Percentiles rank a stretch among this genome's conserved stretches.
These are phyloP conservation scores for Verticillium albo-atrum DNA, from an alignment of 2,329 filamentous ascomycete species.

Conservation along the genomic window DNA sequence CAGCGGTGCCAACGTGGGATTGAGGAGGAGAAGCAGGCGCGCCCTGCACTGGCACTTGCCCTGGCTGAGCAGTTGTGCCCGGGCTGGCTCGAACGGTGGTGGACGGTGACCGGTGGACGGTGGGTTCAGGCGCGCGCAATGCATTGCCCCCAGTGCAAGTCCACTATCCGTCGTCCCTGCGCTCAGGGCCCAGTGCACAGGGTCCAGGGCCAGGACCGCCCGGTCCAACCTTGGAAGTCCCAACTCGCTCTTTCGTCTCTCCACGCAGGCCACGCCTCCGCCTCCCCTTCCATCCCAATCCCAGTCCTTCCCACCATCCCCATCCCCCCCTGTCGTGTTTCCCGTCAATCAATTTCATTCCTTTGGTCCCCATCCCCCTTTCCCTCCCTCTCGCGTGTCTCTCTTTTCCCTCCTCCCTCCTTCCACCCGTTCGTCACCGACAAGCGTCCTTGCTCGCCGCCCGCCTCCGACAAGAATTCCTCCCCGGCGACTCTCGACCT, in stretches of 20 bases:
- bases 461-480: conserved; percentile 14
- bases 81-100: not conserved
- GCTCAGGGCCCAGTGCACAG: not conserved
- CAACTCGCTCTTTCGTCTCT: not conserved
- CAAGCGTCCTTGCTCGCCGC: conserved; percentile 7
- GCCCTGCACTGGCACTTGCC: not conserved
- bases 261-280: not conserved
- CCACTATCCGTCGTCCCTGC: not conserved
- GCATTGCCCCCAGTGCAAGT: not conserved
- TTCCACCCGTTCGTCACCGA: conserved; percentile 12
- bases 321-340: conserved; percentile 9
- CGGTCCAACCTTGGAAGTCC: not conserved
- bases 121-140: not conserved
- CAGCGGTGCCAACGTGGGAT: not conserved
- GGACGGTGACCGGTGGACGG: not conserved
- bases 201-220: not conserved
- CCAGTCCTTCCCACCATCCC: not conserved
- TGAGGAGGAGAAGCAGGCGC: not conserved
- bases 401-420: conserved; percentile 8
- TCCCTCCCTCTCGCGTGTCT: conserved; percentile 12
- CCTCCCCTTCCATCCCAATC: not conserved
- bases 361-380: conserved; percentile 14
- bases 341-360: conserved; percentile 17
- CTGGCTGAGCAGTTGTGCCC: not conserved
- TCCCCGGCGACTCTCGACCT: conserved; percentile 10